Conservation (phyloP, 192 early-diverging fungal genomes). For the Coemansia sp. region DNA sequence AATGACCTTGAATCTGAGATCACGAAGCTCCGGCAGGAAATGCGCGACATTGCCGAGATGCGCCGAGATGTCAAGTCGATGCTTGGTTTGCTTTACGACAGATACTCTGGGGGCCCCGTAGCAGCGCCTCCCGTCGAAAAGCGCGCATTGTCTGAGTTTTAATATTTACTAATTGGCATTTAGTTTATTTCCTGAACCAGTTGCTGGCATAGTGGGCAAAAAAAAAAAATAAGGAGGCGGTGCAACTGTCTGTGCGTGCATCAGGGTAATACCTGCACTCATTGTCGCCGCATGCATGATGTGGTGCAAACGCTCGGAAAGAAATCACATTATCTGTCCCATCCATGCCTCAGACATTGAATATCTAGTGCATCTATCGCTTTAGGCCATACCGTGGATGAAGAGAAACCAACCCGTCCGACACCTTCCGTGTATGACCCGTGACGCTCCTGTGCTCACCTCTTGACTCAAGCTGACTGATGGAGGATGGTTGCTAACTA, state of each 20-base stretch:
- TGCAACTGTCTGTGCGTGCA: slow-evolving; percentile 22
- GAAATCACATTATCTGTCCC: too few relatives aligned
- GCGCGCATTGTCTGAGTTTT: background rate
- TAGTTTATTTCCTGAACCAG: background rate
- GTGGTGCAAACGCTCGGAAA: background rate
- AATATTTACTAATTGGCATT: background rate
- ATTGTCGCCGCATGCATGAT: background rate
- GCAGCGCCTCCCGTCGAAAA: background rate
- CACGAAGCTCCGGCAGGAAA: slow-evolving; percentile 18
- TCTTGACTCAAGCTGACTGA: too few relatives aligned
- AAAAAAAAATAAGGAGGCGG: too few relatives aligned
- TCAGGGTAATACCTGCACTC: background rate
- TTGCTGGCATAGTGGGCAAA: too few relatives aligned
- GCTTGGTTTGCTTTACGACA: slow-evolving; percentile 15
- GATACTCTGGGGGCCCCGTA: background rate
- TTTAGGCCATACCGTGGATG: too few relatives aligned
- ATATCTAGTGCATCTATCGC: too few relatives aligned
- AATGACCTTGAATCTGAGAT: slow-evolving; percentile 23
- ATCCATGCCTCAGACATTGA: too few relatives aligned
- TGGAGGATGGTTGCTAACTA: too few relatives aligned
- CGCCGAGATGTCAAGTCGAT: slow-evolving; percentile 23
- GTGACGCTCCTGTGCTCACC: too few relatives aligned
- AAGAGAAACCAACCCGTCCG: too few relatives aligned
- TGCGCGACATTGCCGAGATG: slow-evolving; percentile 29
- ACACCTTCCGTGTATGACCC: too few relatives aligned